phyloP scores from a whole-genome alignment of 768 basidiomycete genomes.

The Neoboletus subvelutipes region DNA sequence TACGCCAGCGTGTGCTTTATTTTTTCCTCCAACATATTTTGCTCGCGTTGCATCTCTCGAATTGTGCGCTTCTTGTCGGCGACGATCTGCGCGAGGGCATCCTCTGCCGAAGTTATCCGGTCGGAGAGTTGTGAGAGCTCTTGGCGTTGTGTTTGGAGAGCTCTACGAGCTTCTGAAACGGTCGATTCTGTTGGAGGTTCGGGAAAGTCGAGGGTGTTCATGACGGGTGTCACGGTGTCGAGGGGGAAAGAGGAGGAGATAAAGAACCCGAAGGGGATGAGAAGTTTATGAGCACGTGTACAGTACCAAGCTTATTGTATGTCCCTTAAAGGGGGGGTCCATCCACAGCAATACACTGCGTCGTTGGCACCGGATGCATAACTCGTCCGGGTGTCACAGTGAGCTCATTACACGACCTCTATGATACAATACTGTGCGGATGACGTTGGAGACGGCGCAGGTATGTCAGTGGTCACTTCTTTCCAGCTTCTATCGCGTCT shows the following conservation, averaged over 20 bases:
- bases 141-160: constrained; percentile 36
- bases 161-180: constrained; percentile 50
- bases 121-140: constrained; percentile 36
- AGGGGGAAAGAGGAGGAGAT: constrained; percentile 5
- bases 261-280: constrained; percentile 21
- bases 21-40: constrained; percentile 45
- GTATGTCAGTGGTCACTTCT: constrained; percentile 63
- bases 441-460: background rate
- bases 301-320: background rate
- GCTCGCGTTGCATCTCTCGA: constrained; percentile 51
- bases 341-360: constrained; percentile 16
- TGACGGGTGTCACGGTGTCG: constrained; percentile 22
- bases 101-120: constrained; percentile 54
- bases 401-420: constrained; percentile 28
- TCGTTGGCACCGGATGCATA: background rate
- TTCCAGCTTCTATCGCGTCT: constrained; percentile 79
- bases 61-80: constrained; percentile 54
- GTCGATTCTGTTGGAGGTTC: constrained; percentile 62
- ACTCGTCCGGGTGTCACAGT: background rate
- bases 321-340: background rate
- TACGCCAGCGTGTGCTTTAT: constrained; percentile 57
- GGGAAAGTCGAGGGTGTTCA: constrained; percentile 36
- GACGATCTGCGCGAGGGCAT: constrained; percentile 57
- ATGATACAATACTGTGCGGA: constrained; percentile 21
- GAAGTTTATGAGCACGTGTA: constrained; percentile 28